Evolutionary conservation across 2,329 filamentous ascomycete genomes (phyloP).

Genomic region (Cryphonectria radicalis): DNA sequence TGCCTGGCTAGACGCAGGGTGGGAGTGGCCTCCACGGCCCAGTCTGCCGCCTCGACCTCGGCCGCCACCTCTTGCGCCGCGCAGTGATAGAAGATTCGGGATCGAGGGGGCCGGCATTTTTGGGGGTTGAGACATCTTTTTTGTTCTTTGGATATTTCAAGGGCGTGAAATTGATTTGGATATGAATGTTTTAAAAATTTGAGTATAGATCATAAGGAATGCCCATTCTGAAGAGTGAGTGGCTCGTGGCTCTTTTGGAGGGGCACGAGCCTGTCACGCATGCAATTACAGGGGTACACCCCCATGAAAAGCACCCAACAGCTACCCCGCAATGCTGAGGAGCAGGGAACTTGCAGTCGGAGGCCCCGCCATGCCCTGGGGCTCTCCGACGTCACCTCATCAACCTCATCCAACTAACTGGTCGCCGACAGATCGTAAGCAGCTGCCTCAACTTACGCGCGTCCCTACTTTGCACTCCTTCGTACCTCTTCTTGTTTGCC

Average conservation of each 20-base stretch:
- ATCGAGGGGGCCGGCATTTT: conserved; percentile 75
- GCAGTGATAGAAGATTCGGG: conserved; percentile 72
- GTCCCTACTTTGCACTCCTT: background rate
- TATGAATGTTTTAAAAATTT: background rate
- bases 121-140: conserved; percentile 30
- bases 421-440: background rate
- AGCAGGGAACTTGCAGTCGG: background rate
- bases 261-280: background rate
- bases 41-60: conserved; percentile 33
- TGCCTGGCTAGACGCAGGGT: conserved; percentile 34
- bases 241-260: background rate
- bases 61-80: conserved; percentile 50
- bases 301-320: conserved; percentile 13
- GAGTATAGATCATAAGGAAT: background rate
- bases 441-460: conserved; percentile 7
- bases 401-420: conserved; percentile 2
- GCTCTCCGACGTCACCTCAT: conserved; percentile 18
- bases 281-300: background rate
- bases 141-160: background rate
- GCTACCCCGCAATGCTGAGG: conserved; percentile 11
- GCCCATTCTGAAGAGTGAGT: background rate
- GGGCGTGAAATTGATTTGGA: background rate
- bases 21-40: conserved; percentile 32
- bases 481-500: background rate
- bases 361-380: conserved; percentile 12